phyloP scores from a whole-genome alignment of 345 rosid species.

The Laguncularia racemosa region DNA sequence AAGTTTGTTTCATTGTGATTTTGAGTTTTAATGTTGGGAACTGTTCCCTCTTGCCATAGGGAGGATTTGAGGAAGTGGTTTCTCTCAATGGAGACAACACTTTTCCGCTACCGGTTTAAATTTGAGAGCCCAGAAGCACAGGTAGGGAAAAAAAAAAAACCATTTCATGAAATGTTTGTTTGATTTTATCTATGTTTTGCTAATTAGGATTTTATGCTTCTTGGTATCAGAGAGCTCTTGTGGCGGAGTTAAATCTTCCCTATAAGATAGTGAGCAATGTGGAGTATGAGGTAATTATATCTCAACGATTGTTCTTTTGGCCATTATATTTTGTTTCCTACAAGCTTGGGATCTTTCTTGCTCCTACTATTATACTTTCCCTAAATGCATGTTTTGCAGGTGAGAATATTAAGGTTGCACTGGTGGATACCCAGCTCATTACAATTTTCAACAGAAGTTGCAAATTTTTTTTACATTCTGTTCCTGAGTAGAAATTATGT shows the following conservation, averaged over 20 bases:
- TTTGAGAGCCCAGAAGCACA: conserved; percentile 31
- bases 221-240: conserved; percentile 40
- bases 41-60: conserved; percentile 15
- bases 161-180: not conserved
- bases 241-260: conserved; percentile 66
- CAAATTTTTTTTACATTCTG: no score
- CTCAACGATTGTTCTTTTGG: not conserved
- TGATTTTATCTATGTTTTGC: no score
- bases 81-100: conserved; percentile 76
- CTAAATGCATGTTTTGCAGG: no score
- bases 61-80: conserved; percentile 94
- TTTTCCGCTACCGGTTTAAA: conserved; percentile 64
- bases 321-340: no score
- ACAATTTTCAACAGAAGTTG: no score
- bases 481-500: no score
- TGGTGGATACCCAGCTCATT: no score
- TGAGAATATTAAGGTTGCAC: no score
- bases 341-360: no score
- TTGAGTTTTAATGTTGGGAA: not conserved
- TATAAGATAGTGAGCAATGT: conserved; percentile 52
- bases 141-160: conserved; percentile 29
- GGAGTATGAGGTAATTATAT: conserved; percentile 59
- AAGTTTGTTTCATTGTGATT: no score
- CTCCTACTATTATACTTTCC: no score
- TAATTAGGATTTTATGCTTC: not conserved